Percentiles rank a stretch among this genome's conserved stretches.
phyloP scores from a whole-genome alignment of 2,329 filamentous ascomycete species.

The Nigrograna mackinnonii region DNA sequence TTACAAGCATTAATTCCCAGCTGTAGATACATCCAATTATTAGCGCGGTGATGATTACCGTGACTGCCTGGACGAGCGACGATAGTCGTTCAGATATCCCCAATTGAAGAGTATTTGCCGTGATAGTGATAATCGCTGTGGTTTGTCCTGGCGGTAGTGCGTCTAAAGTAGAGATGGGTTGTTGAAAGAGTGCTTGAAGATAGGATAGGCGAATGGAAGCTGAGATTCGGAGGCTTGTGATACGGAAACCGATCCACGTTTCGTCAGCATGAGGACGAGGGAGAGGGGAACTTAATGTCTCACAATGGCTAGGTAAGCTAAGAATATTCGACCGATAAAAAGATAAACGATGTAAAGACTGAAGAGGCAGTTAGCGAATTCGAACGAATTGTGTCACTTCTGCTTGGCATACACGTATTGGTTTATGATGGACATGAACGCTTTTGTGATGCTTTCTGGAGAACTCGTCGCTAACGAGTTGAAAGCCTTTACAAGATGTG shows the following conservation, averaged over 20 bases:
- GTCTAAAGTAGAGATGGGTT: constrained; percentile 51
- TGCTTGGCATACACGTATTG: constrained; percentile 2
- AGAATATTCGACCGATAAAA: constrained; percentile 11
- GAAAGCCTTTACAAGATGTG: constrained; percentile 6
- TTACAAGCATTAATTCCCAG: constrained; percentile 52
- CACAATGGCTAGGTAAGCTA: constrained; percentile 13
- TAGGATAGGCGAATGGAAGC: constrained; percentile 52
- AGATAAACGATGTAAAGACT: constrained; percentile 17
- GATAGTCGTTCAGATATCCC: constrained; percentile 54
- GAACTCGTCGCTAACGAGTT: constrained; percentile 1
- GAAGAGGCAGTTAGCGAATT: not conserved
- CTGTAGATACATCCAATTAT: constrained; percentile 52
- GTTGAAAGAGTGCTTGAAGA: constrained; percentile 47
- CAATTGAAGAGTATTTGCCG: constrained; percentile 53
- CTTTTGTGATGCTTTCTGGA: not conserved
- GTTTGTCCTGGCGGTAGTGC: constrained; percentile 48
- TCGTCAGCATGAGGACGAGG: not conserved
- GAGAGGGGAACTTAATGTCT: not conserved
- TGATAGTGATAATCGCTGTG: constrained; percentile 50
- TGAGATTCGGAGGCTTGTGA: constrained; percentile 50
- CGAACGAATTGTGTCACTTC: not conserved
- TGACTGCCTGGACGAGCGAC: constrained; percentile 45
- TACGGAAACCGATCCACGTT: constrained; percentile 38
- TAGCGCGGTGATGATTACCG: constrained; percentile 47
- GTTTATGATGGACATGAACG: constrained; percentile 4